Conservation (phyloP, 192 early-diverging fungal genomes). For the Umbelopsis sp. region DNA sequence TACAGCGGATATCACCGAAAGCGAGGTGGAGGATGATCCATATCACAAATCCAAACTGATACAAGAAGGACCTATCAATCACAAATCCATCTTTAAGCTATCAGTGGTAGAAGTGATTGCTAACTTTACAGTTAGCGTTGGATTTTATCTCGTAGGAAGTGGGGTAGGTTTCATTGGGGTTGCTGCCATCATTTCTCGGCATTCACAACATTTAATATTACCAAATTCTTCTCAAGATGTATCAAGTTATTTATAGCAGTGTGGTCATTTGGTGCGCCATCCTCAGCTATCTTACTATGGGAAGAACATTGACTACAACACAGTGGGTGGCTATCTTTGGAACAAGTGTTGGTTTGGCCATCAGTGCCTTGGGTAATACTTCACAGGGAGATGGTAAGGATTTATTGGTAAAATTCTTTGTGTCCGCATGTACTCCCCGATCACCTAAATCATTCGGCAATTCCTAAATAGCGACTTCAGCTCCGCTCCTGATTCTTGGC, state of each 20-base stretch:
- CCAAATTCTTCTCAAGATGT: slow-evolving; percentile 44
- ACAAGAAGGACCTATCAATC: slow-evolving; percentile 33
- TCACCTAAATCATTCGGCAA: no score
- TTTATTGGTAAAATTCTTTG: no score
- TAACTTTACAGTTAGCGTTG: slow-evolving; percentile 56
- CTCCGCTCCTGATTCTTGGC: slow-evolving; percentile 45
- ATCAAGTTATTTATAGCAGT: slow-evolving; percentile 62
- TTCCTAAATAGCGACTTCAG: slow-evolving; percentile 4
- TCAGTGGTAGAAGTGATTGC: slow-evolving; percentile 54
- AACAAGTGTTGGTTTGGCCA: slow-evolving; percentile 49
- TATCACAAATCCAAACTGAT: slow-evolving; percentile 20
- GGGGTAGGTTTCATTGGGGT: slow-evolving; percentile 48
- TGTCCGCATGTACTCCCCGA: no score
- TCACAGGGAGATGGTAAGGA: neutral
- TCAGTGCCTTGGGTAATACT: slow-evolving; percentile 51
- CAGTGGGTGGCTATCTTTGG: slow-evolving; percentile 60
- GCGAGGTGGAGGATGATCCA: slow-evolving; percentile 25
- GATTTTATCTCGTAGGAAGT: slow-evolving; percentile 60
- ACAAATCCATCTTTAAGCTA: slow-evolving; percentile 32
- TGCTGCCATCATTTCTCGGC: no score
- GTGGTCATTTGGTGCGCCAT: slow-evolving; percentile 69
- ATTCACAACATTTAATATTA: neutral
- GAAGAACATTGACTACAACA: slow-evolving; percentile 43
- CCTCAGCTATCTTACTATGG: slow-evolving; percentile 54
- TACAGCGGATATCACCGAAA: neutral